Evolutionary conservation across 148 eudicot genomes (phyloP), one percentile per base, ranked within the genome.

Genomic region (Fagopyrum esculentum): DNA sequence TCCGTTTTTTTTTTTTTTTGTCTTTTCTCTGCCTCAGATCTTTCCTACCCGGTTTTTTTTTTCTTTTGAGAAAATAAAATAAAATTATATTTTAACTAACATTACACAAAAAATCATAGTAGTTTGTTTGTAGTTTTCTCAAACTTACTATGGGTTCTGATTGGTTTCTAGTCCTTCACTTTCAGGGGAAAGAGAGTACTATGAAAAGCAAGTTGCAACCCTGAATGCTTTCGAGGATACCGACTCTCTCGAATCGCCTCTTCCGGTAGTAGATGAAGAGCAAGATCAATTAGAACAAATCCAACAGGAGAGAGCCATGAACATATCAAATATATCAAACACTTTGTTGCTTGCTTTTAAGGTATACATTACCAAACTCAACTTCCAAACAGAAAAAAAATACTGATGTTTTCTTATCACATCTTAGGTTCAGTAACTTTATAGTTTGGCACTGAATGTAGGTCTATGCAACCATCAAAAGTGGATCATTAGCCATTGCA

Each of bases 401-500:
- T 26, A n/a, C 59, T 56, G 22, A 56, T 56, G 19, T 17, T n/a
- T 3, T 68, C 45, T 35, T 35, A 35, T 35, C 40, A 35, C 40
- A 35, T 35, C 40, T 35, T 63, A 16, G 26, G 17, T 60, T 17
- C n/a, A 12, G 52, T 49, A 60, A 17, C 66, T 60, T 1, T 60
- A 5, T 8, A 22, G 45, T 30, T 68, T 44, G 47, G 6, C n/a
- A 43, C 72, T 15, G 6, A 75, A 22, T 84, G 82, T 82, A 90
- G 95, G 85, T 90, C 64, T 86, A 88, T 70, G 95, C 92, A 15
- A 86, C 90, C 0, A 45, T 90, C 46, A 85, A 78, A 69, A 90
- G 92, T 77, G 90, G 89, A 61, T 90, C 95, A 10, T 73, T 90
- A 75, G 92, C 92, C 6, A 85, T 90, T 26, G 95, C 95, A 63